Evolutionary conservation across 2,329 filamentous ascomycete species (phyloP), one percentile per base, ranked within the genome.

Genomic region (Fusarium oligoseptatum): DNA sequence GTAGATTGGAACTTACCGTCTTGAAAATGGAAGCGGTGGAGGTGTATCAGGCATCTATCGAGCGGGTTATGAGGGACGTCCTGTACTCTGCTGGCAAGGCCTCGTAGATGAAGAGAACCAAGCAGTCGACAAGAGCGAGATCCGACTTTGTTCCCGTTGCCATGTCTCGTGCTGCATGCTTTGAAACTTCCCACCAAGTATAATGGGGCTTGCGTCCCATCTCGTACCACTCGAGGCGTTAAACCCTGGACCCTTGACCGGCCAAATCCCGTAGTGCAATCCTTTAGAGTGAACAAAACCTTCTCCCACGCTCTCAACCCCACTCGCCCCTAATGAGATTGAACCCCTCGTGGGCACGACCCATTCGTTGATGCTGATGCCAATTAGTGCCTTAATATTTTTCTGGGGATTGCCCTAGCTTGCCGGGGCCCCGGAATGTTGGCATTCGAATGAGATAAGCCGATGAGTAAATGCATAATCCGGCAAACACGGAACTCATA

Each of bases 61-160:
- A 50, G 22, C 43, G 57, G 27, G 67, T 69, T 6, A 69, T 69
- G 67, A 48, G 41, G 20, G 62, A 69, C 11, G 64, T 69, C 17
- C n/a, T 69, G 12, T 32, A 58, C 10, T 69, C 63, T 32, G 56
- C 66, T n/a, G 60, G 66, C 17, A 68, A 64, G 14, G 60, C 52
- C n/a, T 34, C 27, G 57, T 64, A 43, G 22, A 60, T 32, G 48
- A 52, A 52, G 24, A 52, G 15, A 48, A 24, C 48, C 12, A 24
- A 24, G 15, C 14, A 50, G 11, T 50, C 22, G 22, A 27, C 45
- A 29, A 50, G 20, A 17, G 22, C 45, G 29, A 50, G 45, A 27
- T 27, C 48, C 48, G 48, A 52, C 48, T 27, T 29, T 52, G 48
- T 52, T 27, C 48, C 48, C 15, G 12, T 27, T 52, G 24, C 17